Conservation (phyloP, 495 filamentous ascomycete species). For the Penicillium desertorum region DNA sequence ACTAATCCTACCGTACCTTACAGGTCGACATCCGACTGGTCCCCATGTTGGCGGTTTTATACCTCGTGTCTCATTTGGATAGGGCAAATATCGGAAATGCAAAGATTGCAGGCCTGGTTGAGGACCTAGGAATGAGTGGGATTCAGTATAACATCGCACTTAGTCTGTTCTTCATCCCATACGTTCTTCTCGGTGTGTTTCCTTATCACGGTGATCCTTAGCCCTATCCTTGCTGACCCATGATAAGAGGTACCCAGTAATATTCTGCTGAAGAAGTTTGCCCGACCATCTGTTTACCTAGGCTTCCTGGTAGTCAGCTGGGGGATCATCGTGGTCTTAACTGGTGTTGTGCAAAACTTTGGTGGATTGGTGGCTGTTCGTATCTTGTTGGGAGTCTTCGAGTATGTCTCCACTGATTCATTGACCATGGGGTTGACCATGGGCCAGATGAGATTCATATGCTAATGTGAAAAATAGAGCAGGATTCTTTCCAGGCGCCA, state of each 20-base stretch:
- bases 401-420: constrained; percentile 28
- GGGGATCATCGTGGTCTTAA: constrained; percentile 51
- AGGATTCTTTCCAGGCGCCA: constrained; percentile 68
- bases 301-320: constrained; percentile 58
- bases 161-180: constrained; percentile 68
- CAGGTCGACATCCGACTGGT: constrained; percentile 31
- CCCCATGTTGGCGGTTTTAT: constrained; percentile 42
- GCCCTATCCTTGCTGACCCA: constrained; percentile 18
- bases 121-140: constrained; percentile 59
- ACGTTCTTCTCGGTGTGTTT: constrained; percentile 59
- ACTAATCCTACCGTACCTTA: no score
- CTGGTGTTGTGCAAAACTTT: constrained; percentile 52
- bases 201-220: not conserved
- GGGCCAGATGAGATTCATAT: not conserved
- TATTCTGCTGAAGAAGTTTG: constrained; percentile 50
- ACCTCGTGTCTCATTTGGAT: constrained; percentile 54
- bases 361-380: constrained; percentile 58
- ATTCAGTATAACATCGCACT: constrained; percentile 63
- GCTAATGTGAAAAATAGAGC: constrained; percentile 12
- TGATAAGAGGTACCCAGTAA: constrained; percentile 57
- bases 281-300: constrained; percentile 36
- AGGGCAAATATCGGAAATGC: constrained; percentile 71
- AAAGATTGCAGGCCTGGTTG: constrained; percentile 66
- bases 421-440: no score
- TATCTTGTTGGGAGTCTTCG: constrained; percentile 64